phyloP scores from a whole-genome alignment of 192 early-diverging fungal species.

The Chytriomyces sp. region DNA sequence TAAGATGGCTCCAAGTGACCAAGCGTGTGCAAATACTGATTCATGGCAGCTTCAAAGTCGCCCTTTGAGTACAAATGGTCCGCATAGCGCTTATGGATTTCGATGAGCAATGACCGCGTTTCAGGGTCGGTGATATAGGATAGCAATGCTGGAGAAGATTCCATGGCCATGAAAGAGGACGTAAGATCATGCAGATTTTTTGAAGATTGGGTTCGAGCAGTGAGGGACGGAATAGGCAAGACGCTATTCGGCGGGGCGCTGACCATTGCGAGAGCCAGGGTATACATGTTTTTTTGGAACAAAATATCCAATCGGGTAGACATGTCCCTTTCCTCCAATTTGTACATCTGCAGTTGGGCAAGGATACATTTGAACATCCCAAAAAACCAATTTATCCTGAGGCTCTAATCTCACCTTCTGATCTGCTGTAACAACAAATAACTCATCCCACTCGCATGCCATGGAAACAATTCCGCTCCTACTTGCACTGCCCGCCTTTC shows the following conservation, averaged over 20 bases:
- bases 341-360: slow-evolving; percentile 62
- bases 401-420: slow-evolving; percentile 58
- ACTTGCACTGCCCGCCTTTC: slow-evolving; percentile 10
- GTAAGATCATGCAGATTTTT: slow-evolving; percentile 8
- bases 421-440: slow-evolving; percentile 83
- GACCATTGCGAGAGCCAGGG: slow-evolving; percentile 86
- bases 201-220: neutral
- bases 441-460: slow-evolving; percentile 85
- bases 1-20: slow-evolving; percentile 94
- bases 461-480: slow-evolving; percentile 58
- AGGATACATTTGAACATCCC: neutral
- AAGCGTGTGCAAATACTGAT: slow-evolving; percentile 90
- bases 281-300: slow-evolving; percentile 89
- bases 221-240: neutral
- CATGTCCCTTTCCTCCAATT: slow-evolving; percentile 87
- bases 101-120: slow-evolving; percentile 46
- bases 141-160: neutral
- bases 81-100: slow-evolving; percentile 92
- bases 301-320: slow-evolving; percentile 84
- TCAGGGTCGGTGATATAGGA: slow-evolving; percentile 13
- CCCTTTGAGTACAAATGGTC: slow-evolving; percentile 82
- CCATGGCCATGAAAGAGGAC: neutral
- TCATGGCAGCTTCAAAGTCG: slow-evolving; percentile 90
- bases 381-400: slow-evolving; percentile 9
- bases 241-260: slow-evolving; percentile 30